Evolutionary conservation across 2,329 filamentous ascomycete genomes (phyloP).

Genomic region (Fonsecaea nubica): DNA sequence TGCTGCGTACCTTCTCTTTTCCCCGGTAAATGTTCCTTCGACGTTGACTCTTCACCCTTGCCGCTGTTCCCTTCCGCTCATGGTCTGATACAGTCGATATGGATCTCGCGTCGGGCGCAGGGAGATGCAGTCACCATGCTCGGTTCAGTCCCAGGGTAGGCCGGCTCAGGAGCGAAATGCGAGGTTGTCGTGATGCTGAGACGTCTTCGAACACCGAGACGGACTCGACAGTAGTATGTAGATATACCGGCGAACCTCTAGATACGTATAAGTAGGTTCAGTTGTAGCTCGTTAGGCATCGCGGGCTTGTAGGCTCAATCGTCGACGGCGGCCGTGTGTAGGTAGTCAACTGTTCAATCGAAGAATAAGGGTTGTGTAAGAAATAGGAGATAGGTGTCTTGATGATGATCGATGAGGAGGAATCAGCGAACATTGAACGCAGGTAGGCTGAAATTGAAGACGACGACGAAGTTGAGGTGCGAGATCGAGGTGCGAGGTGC

Average conservation of each 20-base stretch:
- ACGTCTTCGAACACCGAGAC: not conserved
- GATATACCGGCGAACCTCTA: slow-evolving; percentile 1
- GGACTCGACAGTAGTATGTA: not conserved
- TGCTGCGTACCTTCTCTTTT: slow-evolving; percentile 30
- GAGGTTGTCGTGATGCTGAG: not conserved
- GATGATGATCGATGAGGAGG: slow-evolving; percentile 1
- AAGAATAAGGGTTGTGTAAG: not conserved
- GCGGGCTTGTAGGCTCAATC: slow-evolving; percentile 6
- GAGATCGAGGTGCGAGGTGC: no score
- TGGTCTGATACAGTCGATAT: slow-evolving; percentile 14
- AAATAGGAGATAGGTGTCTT: not conserved
- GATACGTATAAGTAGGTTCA: slow-evolving; percentile 7
- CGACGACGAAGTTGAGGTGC: not conserved
- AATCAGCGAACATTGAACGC: not conserved
- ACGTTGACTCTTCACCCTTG: slow-evolving; percentile 13
- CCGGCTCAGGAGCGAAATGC: not conserved
- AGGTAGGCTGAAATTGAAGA: slow-evolving; percentile 4
- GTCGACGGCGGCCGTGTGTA: not conserved
- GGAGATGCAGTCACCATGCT: slow-evolving; percentile 32
- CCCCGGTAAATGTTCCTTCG: slow-evolving; percentile 8
- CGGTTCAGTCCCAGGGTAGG: slow-evolving; percentile 15
- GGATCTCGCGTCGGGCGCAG: slow-evolving; percentile 28
- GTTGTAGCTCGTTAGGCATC: slow-evolving; percentile 20
- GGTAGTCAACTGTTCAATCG: slow-evolving; percentile 6
- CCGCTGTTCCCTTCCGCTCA: slow-evolving; percentile 22